These are phyloP conservation scores for Monosporascus sp. DNA, from an alignment of 2,329 filamentous ascomycete genomes.

Conservation along the genomic window DNA sequence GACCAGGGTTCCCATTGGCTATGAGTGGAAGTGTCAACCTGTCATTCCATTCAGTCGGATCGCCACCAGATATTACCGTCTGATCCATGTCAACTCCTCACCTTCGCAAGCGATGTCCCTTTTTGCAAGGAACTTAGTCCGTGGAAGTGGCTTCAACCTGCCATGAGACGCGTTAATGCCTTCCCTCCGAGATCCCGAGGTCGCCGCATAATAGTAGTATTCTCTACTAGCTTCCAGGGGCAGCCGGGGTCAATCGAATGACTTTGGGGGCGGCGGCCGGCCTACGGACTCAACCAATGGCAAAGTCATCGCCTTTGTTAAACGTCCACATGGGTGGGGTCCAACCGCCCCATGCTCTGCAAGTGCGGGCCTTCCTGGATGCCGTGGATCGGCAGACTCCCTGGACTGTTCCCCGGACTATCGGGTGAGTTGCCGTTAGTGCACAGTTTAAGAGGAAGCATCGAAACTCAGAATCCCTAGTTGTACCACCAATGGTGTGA, in stretches of 20 bases:
- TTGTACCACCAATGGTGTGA: background rate
- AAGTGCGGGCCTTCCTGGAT: slow-evolving; percentile 4
- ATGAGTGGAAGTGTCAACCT: background rate
- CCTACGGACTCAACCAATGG: no score
- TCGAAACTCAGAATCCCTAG: background rate
- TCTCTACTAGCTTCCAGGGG: no score
- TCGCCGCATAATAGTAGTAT: no score
- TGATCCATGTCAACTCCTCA: background rate
- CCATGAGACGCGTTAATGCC: no score
- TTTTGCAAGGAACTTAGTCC: no score
- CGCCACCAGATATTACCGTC: background rate
- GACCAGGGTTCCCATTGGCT: background rate
- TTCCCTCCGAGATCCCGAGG: no score
- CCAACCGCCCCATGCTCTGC: background rate
- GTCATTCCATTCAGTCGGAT: background rate
- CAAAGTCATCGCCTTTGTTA: background rate
- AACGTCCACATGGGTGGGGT: background rate
- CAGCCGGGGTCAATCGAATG: no score
- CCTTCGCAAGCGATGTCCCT: no score
- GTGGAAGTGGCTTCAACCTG: no score
- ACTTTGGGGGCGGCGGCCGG: no score
- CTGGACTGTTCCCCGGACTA: slow-evolving; percentile 10
- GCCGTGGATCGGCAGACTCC: slow-evolving; percentile 5
- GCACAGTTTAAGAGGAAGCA: background rate
- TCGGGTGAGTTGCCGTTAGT: slow-evolving; percentile 11